These are phyloP conservation scores for Fusarium pseudonygamai DNA, from an alignment of 2,329 filamentous ascomycete genomes.

Conservation along the genomic window DNA sequence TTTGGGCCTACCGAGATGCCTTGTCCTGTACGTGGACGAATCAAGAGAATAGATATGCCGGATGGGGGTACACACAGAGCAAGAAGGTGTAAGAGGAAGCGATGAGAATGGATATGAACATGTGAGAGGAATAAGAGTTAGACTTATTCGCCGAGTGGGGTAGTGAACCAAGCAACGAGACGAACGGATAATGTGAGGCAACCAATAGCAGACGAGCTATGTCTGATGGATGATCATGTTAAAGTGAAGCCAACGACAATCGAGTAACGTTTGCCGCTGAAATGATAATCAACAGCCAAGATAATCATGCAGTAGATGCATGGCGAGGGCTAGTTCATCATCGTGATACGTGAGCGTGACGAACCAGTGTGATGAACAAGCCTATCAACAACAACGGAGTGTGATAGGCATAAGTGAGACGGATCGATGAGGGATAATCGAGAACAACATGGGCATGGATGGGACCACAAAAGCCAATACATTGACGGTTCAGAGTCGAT, in stretches of 20 bases:
- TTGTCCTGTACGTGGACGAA: slow-evolving; percentile 38
- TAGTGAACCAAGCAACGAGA: slow-evolving; percentile 10
- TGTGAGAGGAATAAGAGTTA: slow-evolving; percentile 21
- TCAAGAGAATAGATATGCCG: slow-evolving; percentile 14
- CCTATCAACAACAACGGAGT: slow-evolving; percentile 10
- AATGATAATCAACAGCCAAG: slow-evolving; percentile 7
- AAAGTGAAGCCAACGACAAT: slow-evolving; percentile 7
- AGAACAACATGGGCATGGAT: slow-evolving; percentile 14
- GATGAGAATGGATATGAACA: slow-evolving; percentile 17
- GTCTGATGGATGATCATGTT: slow-evolving; percentile 9
- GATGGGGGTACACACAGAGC: slow-evolving; percentile 27
- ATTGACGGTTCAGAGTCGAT: slow-evolving; percentile 11
- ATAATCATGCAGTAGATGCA: background rate
- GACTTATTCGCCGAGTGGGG: slow-evolving; percentile 27
- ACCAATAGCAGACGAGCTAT: slow-evolving; percentile 9
- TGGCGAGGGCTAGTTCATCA: slow-evolving; percentile 2
- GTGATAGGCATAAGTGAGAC: slow-evolving; percentile 18
- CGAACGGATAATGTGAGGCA: slow-evolving; percentile 19
- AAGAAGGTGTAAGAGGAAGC: slow-evolving; percentile 31
- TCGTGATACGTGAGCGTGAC: slow-evolving; percentile 18
- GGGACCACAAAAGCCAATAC: slow-evolving; percentile 29
- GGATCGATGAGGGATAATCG: slow-evolving; percentile 41
- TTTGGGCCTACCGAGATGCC: slow-evolving; percentile 16
- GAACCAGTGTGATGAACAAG: slow-evolving; percentile 12
- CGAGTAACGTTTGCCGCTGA: slow-evolving; percentile 12